A percentile compares a stretch with the other conserved stretches of the same genome.
phyloP scores from a whole-genome alignment of 768 basidiomycete genomes.

The Tubosaeta sp. region DNA sequence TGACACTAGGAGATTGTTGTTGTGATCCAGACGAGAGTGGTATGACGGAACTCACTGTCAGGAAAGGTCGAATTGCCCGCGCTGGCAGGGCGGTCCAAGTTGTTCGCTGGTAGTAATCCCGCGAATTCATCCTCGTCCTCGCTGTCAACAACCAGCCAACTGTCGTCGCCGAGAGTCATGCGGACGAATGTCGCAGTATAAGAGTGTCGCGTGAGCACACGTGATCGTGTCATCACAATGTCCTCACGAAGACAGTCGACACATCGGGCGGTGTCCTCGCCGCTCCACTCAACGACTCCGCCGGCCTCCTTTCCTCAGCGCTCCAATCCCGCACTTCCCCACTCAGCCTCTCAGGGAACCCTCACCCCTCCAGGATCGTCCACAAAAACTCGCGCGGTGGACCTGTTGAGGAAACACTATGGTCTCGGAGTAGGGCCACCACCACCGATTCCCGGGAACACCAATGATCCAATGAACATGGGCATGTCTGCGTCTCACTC shows the following conservation, averaged over 20 bases:
- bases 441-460: conserved; percentile 50
- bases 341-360: conserved; percentile 22
- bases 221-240: conserved; percentile 21
- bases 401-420: conserved; percentile 83
- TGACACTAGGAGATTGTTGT: conserved; percentile 7
- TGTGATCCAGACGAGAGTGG: background rate
- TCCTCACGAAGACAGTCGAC: conserved; percentile 20
- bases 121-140: conserved; percentile 32
- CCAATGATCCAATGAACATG: conserved; percentile 77
- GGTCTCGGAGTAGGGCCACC: conserved; percentile 76
- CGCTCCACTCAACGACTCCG: conserved; percentile 41
- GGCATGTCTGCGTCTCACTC: conserved; percentile 39
- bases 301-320: conserved; percentile 18
- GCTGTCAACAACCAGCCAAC: conserved; percentile 51
- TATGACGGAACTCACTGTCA: conserved; percentile 9
- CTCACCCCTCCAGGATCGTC: conserved; percentile 29
- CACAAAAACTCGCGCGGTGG: conserved; percentile 59
- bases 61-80: background rate
- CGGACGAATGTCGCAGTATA: background rate
- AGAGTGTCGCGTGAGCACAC: conserved; percentile 11
- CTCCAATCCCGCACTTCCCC: conserved; percentile 14
- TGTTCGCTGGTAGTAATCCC: background rate
- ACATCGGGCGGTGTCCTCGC: conserved; percentile 39
- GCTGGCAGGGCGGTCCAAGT: background rate
- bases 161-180: conserved; percentile 17